Base-by-base conservation (phyloP, 2,329 filamentous ascomycete species). In the Colletotrichum filicis region DNA sequence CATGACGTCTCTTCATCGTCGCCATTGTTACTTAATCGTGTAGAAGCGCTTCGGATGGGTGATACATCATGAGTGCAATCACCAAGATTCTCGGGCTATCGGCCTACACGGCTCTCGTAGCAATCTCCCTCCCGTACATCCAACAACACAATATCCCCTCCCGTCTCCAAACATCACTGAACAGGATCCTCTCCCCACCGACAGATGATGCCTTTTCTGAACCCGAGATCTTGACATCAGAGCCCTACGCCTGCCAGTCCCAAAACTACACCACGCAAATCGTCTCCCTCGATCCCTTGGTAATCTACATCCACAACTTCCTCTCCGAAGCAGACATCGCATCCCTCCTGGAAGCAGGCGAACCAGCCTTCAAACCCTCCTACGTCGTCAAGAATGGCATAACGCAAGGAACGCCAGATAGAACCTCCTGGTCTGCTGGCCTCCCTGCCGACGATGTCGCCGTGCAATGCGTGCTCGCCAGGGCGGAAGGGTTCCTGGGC, bases 241-340 rank as follows among this genome's bases (percentile, higher is more conserved):
- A 66, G 5, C 32, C 67, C 19, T 67, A 67, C 42, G 24, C 32
- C 35, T 84, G 83, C 74, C 76, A 76, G 12, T 63, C 77, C 1
- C 80, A 82, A 24, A 69, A 76, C 16, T 86, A 85, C 76, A 79
- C 77, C 5, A 84, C 83, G 0, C 81, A 84, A 66, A 80, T 86
- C 55, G 78, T 86, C 52, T 85, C 83, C 16, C 78, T 84, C 24
- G 82, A 84, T 55, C 84, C 84, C 1, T 77, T 86, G 1, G 78
- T 85, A 9, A 82, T 86, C 71, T 86, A 86, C 75, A 84, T 86
- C 78, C 82, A 83, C 76, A 74, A 79, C 66, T 83, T 85, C 77
- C 77, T 85, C 52, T 74, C 79, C 2, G 75, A 81, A 0, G 22
- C 68, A 28, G 84, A 86, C 74, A 55, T 72, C 16, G n/a, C 77